Conservation (phyloP, 768 basidiomycete genomes). For the Pulveroboletus sp. region DNA sequence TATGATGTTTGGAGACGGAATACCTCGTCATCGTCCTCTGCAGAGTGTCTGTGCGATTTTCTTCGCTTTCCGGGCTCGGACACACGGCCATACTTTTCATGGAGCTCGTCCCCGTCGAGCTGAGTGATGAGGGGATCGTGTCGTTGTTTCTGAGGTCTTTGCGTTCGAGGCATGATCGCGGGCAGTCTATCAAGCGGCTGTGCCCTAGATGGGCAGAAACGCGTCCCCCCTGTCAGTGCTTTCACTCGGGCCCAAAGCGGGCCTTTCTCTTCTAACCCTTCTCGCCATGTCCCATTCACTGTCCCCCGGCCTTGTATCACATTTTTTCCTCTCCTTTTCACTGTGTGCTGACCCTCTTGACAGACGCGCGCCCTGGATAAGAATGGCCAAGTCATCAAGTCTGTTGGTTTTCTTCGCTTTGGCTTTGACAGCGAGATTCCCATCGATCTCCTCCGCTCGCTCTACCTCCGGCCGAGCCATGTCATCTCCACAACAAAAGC, state of each 20-base stretch:
- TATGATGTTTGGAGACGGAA: slow-evolving; percentile 9
- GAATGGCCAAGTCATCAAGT: slow-evolving; percentile 65
- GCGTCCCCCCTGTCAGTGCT: too few relatives aligned
- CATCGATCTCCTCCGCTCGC: slow-evolving; percentile 74
- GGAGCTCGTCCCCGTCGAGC: slow-evolving; percentile 70
- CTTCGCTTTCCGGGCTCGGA: slow-evolving; percentile 72
- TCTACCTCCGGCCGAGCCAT: slow-evolving; percentile 84
- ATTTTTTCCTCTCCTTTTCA: not conserved
- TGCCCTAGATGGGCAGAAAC: not conserved
- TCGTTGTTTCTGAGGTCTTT: slow-evolving; percentile 53
- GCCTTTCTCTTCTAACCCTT: not conserved
- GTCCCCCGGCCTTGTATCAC: slow-evolving; percentile 18
- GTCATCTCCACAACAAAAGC: slow-evolving; percentile 41
- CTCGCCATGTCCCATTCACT: slow-evolving; percentile 21
- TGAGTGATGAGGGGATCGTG: slow-evolving; percentile 89
- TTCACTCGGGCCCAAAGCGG: not conserved
- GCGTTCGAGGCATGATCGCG: slow-evolving; percentile 59
- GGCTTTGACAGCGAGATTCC: slow-evolving; percentile 87
- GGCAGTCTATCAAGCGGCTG: slow-evolving; percentile 9
- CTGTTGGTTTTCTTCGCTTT: slow-evolving; percentile 81
- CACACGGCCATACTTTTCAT: slow-evolving; percentile 74
- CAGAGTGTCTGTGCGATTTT: slow-evolving; percentile 46
- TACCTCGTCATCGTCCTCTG: slow-evolving; percentile 56
- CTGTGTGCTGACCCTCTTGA: slow-evolving; percentile 4
- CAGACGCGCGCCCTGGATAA: slow-evolving; percentile 69